phyloP scores from a whole-genome alignment of 2,329 filamentous ascomycete genomes.

The Neonectria ditissima region DNA sequence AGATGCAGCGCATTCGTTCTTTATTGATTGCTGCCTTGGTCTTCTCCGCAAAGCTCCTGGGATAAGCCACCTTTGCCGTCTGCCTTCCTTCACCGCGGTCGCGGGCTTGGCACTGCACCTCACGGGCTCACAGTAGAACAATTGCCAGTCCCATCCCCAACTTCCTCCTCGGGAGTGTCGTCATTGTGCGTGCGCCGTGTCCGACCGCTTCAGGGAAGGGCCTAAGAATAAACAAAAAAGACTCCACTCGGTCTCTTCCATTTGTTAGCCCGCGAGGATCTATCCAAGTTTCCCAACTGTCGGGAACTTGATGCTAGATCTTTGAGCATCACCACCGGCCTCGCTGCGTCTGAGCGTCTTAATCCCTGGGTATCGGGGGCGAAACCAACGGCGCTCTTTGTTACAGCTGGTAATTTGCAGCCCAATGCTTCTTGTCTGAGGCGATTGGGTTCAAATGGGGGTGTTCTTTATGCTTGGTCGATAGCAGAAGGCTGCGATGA shows the following conservation, averaged over 20 bases:
- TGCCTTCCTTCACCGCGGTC: conserved; percentile 3
- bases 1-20: neutral
- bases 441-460: neutral
- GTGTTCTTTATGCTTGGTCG: neutral
- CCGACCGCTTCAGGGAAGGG: conserved; percentile 26
- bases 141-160: conserved; percentile 1
- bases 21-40: neutral
- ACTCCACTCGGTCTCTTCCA: conserved; percentile 26
- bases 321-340: conserved; percentile 3
- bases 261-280: conserved; percentile 6
- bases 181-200: conserved; percentile 41
- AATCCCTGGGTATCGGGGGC: neutral
- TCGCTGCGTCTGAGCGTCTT: neutral
- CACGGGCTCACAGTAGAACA: neutral
- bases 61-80: conserved; percentile 25
- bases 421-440: neutral
- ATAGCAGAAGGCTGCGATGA: neutral
- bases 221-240: conserved; percentile 28
- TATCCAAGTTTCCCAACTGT: conserved; percentile 5
- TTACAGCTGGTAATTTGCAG: neutral
- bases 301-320: neutral
- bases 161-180: conserved; percentile 36
- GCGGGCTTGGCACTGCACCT: neutral
- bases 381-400: neutral
- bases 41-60: neutral